Evolutionary conservation across 306 rosid genomes (phyloP).

Genomic region (Cotoneaster glaucophyllus): DNA sequence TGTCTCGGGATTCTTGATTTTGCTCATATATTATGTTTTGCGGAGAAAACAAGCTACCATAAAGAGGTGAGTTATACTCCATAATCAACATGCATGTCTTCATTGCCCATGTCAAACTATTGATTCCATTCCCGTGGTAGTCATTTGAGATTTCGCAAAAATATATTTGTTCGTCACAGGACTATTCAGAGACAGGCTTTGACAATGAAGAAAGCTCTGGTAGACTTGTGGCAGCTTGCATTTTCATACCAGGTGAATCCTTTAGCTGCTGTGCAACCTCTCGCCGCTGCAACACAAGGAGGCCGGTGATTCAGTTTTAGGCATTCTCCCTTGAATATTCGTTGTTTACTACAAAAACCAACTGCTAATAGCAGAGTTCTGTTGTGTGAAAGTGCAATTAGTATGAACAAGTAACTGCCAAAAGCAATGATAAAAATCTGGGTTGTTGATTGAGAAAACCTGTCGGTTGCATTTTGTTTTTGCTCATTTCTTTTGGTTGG

Average conservation of each 20-base stretch:
- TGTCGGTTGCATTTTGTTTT: too few species aligned
- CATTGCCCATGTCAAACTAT: background rate
- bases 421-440: too few species aligned
- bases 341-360: background rate
- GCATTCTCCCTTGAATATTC: background rate
- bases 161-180: slow-evolving; percentile 28
- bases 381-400: background rate
- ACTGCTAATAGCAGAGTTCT: background rate
- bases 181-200: slow-evolving; percentile 33
- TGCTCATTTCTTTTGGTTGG: background rate
- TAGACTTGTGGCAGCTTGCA: slow-evolving; percentile 82
- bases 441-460: too few species aligned
- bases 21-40: slow-evolving; percentile 44
- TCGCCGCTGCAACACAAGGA: slow-evolving; percentile 22
- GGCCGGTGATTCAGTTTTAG: background rate
- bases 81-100: background rate
- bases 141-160: background rate
- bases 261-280: slow-evolving; percentile 70
- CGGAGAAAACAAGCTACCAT: slow-evolving; percentile 50
- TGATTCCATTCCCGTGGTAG: background rate
- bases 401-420: background rate
- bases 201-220: slow-evolving; percentile 45
- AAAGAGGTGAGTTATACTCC: slow-evolving; percentile 40
- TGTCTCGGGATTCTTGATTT: slow-evolving; percentile 45
- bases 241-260: slow-evolving; percentile 91